Base-by-base conservation (phyloP, 78 protist species). In the Dictyostelium capitatum region DNA sequence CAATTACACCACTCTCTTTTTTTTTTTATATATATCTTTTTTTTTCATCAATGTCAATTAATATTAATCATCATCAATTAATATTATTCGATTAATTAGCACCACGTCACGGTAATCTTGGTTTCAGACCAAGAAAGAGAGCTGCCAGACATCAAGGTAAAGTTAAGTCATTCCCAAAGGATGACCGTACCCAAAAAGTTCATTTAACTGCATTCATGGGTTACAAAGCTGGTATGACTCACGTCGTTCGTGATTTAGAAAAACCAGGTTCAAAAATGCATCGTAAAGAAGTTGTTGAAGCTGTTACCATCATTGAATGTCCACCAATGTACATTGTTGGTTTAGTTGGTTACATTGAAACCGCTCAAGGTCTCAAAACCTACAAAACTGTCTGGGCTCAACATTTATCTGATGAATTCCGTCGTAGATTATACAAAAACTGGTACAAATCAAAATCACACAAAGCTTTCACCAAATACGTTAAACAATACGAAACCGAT, bases 181-280 rank as follows among this genome's bases (percentile, higher is more conserved):
- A 99, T 91, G 98, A 99, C 80, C 80, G 77, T 53, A 20, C 95
- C 69, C 67, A 97, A 96, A 79, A 93, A 43, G 97, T 97, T 70
- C 99, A 99, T 98, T 96, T 99, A 59, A 99, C 99, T 10, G 99
- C 99, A 64, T 99, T 99, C 98, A 75, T 98, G 80, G 99, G 98
- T 64, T 99, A 96, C 99, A 99, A 99, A 99, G 99, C 99, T 43
- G 99, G 99, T 94, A 98, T 98, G 99, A 98, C 99, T 53, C 99
- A 99, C 99, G 96, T 99, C 80, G 98, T 99, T 56, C 99, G 99
- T 57, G 99, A 99, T 41, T 79, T 99, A 50, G 98, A 99, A 96
- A 83, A 94, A 47, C 95, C 96, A 7, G 99, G 99, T 65, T 97
- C 99, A 57, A 97, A 80, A 97, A 77, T 95, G 89, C 96, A 98